A percentile compares a stretch with the other conserved stretches of the same genome.
Conservation (phyloP, 331 rosid species). For the Spiraea crenata region DNA sequence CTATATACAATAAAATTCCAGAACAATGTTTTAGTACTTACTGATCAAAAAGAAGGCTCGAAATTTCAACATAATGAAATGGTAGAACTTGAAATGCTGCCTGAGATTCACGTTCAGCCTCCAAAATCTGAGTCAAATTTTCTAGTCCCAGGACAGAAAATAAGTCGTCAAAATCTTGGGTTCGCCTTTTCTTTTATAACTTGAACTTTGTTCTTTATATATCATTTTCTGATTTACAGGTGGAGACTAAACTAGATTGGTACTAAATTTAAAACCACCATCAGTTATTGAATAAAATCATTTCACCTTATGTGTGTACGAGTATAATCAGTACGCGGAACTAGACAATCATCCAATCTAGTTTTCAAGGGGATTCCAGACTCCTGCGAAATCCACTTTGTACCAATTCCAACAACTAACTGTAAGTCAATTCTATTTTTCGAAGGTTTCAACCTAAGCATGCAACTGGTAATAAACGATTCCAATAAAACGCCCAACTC, state of each 20-base stretch:
- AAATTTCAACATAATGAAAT: slow-evolving; percentile 91
- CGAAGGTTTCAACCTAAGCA: background rate
- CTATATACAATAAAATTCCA: slow-evolving; percentile 14
- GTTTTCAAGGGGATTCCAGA: no score
- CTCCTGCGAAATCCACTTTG: no score
- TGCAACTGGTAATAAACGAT: background rate
- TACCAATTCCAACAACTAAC: no score
- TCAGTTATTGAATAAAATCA: no score
- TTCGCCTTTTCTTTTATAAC: background rate
- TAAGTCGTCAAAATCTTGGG: slow-evolving; percentile 5
- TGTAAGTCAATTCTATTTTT: background rate
- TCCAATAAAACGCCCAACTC: background rate
- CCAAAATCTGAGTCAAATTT: slow-evolving; percentile 83
- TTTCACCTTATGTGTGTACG: no score
- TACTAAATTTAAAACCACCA: no score
- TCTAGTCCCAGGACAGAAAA: slow-evolving; percentile 47
- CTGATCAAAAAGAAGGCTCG: slow-evolving; percentile 88
- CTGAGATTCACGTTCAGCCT: slow-evolving; percentile 84
- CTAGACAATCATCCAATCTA: no score
- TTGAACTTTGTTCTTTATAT: background rate
- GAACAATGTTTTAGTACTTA: slow-evolving; percentile 40
- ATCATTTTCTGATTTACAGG: background rate
- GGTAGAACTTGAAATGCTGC: slow-evolving; percentile 83
- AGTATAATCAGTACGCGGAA: no score
- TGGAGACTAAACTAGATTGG: background rate